These are phyloP conservation scores for Pterocarpus macrocarpus DNA, from an alignment of 306 rosid species.

Conservation along the genomic window DNA sequence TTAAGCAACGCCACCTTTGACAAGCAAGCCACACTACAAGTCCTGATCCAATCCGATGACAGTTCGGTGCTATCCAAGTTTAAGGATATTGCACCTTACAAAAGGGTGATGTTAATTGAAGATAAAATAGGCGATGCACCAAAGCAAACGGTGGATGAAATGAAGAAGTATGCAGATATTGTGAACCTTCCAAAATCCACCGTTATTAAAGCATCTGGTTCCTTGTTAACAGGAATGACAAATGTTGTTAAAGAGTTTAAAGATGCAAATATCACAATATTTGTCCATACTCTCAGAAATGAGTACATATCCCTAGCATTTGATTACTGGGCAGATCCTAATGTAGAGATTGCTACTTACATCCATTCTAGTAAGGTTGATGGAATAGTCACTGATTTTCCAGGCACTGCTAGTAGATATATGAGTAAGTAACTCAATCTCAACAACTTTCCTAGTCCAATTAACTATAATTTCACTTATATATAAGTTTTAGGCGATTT, in stretches of 20 bases:
- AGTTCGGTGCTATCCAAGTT: constrained; percentile 81
- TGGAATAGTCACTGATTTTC: constrained; percentile 78
- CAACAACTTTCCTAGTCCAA: not conserved
- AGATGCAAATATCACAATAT: constrained; percentile 70
- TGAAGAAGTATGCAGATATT: constrained; percentile 74
- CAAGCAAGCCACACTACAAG: constrained; percentile 70
- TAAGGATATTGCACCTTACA: constrained; percentile 61
- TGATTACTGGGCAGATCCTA: constrained; percentile 79
- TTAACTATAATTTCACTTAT: not conserved
- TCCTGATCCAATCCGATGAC: constrained; percentile 84
- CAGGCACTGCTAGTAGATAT: constrained; percentile 75
- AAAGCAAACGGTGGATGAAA: constrained; percentile 56
- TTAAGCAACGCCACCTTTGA: constrained; percentile 77
- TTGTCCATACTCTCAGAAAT: constrained; percentile 60
- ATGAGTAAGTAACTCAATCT: constrained; percentile 63
- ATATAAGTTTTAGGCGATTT: no score
- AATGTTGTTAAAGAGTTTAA: constrained; percentile 62
- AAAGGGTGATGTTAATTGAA: constrained; percentile 53
- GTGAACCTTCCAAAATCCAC: constrained; percentile 59
- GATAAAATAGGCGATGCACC: constrained; percentile 59
- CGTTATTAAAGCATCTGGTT: constrained; percentile 18
- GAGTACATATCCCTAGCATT: constrained; percentile 70
- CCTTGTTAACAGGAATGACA: constrained; percentile 51
- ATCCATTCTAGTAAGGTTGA: constrained; percentile 55
- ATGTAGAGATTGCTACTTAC: constrained; percentile 70